Conservation (phyloP, 1,139 yeast species). For the Pichiaceae sp. region DNA sequence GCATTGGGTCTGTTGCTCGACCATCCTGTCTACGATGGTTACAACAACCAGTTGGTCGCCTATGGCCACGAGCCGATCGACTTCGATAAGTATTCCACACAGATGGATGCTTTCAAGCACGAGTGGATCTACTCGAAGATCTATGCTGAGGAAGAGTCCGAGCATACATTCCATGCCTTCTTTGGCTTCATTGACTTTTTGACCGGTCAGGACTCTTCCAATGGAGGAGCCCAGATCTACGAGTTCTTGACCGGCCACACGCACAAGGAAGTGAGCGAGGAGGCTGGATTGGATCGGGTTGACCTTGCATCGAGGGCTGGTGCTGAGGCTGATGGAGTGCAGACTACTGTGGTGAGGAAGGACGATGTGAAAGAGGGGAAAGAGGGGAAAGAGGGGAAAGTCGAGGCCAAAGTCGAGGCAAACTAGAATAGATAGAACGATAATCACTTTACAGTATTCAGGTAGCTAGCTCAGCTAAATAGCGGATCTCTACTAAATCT, state of each 20-base stretch:
- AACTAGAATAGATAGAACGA: neutral
- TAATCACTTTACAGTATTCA: too few species aligned
- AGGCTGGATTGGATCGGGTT: conserved; percentile 1
- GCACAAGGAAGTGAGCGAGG: neutral
- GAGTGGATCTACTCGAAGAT: conserved; percentile 87
- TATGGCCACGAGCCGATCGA: conserved; percentile 76
- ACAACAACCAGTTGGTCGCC: conserved; percentile 61
- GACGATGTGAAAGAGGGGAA: neutral
- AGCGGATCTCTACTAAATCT: too few species aligned
- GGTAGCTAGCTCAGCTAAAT: too few species aligned
- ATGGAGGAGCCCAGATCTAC: conserved; percentile 33
- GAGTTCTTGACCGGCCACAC: conserved; percentile 41
- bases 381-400: conserved; percentile 1
- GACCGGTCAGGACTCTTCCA: conserved; percentile 27
- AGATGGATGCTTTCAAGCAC: conserved; percentile 83
- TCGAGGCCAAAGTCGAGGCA: neutral
- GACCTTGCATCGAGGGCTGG: too few species aligned
- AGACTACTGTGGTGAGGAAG: neutral
- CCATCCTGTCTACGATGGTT: conserved; percentile 84
- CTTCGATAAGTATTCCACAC: conserved; percentile 55
- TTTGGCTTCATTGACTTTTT: conserved; percentile 83
- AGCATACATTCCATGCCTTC: conserved; percentile 82
- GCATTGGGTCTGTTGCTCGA: conserved; percentile 87
- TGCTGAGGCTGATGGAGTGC: neutral
- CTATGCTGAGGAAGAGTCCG: conserved; percentile 79